Evolutionary conservation across 257 asterid genomes (phyloP).

Genomic region (Apocynum venetum): DNA sequence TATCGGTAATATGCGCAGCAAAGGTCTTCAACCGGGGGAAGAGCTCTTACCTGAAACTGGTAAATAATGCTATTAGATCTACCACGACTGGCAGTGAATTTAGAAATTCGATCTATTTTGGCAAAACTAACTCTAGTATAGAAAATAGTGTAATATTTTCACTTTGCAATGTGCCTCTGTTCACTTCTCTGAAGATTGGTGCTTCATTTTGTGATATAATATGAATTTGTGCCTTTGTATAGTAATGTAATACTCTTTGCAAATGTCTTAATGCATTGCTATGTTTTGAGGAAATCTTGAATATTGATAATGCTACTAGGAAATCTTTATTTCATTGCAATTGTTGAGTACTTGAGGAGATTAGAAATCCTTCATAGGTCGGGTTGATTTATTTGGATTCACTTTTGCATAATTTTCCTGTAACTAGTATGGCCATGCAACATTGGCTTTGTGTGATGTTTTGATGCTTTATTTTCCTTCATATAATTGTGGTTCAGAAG

Average conservation of each 20-base stretch:
- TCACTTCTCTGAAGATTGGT: background rate
- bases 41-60: conserved; percentile 83
- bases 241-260: background rate
- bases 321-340: background rate
- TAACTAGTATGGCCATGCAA: background rate
- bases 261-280: background rate
- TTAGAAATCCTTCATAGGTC: background rate
- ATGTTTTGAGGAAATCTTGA: background rate
- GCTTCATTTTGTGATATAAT: background rate
- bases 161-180: background rate
- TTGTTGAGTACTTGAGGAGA: background rate
- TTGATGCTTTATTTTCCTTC: background rate
- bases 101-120: background rate
- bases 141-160: background rate
- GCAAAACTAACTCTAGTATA: background rate
- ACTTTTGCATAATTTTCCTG: background rate
- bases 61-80: conserved; percentile 16
- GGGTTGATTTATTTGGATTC: background rate
- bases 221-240: background rate
- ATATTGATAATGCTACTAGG: too few species aligned
- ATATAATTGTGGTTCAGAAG: background rate
- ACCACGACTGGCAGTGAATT: background rate
- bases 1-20: conserved; percentile 86
- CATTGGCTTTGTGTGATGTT: background rate
- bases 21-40: conserved; percentile 90